Evolutionary conservation across 1,284 basidiomycete genomes (phyloP).

Genomic region (Austroboletus niveus): DNA sequence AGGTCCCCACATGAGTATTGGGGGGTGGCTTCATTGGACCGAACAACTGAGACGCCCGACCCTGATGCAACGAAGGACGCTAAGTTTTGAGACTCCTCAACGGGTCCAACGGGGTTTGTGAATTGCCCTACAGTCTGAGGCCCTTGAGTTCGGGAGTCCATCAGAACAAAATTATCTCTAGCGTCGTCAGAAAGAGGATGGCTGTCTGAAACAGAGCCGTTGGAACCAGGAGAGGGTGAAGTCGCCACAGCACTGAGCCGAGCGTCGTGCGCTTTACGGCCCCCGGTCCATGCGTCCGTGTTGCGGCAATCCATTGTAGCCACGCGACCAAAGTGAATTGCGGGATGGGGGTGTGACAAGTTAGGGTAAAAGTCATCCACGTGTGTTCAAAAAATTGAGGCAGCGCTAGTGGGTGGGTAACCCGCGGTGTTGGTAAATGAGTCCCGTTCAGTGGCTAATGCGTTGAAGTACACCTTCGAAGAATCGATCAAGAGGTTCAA

Average conservation of each 20-base stretch:
- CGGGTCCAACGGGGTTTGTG: neutral
- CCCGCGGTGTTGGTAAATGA: conserved; percentile 2
- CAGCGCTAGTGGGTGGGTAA: neutral
- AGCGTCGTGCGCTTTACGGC: conserved; percentile 11
- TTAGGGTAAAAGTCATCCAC: conserved; percentile 2
- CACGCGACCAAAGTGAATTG: conserved; percentile 22
- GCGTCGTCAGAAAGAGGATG: neutral
- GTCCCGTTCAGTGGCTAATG: neutral
- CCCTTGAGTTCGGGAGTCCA: conserved; percentile 8
- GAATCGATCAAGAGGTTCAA: neutral
- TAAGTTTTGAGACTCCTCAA: conserved; percentile 1
- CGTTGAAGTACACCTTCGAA: neutral
- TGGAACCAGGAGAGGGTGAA: conserved; percentile 11
- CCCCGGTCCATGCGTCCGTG: conserved; percentile 22
- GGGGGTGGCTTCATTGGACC: neutral
- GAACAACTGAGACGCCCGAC: neutral
- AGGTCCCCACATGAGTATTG: conserved; percentile 5
- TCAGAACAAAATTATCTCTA: conserved; percentile 3
- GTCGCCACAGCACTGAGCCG: conserved; percentile 7
- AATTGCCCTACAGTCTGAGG: neutral
- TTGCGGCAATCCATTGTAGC: conserved; percentile 26
- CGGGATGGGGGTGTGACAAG: conserved; percentile 9
- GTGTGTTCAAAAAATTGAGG: neutral
- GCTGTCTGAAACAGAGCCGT: conserved; percentile 3
- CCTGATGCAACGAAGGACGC: conserved; percentile 2